A percentile compares a stretch with the other conserved stretches of the same genome.
Evolutionary conservation across 2,329 filamentous ascomycete genomes (phyloP).

Genomic region (Alternaria hordeiaustralica): DNA sequence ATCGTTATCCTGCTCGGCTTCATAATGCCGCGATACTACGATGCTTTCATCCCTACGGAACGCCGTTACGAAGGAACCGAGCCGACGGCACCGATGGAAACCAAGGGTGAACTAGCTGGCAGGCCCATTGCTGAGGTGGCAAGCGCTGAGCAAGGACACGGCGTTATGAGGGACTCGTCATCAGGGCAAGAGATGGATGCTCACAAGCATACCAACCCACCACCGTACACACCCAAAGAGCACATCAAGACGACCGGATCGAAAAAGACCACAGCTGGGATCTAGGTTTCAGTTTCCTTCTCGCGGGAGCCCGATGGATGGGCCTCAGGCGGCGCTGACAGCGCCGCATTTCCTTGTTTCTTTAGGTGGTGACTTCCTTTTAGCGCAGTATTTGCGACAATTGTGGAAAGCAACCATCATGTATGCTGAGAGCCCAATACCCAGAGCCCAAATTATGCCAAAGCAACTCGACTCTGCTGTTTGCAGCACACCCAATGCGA

Average conservation of each 20-base stretch:
- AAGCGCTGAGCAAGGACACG: conserved; percentile 13
- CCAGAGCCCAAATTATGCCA: not conserved
- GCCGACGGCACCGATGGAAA: conserved; percentile 35
- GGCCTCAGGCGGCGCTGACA: not conserved
- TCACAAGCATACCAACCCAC: conserved; percentile 6
- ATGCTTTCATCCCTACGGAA: conserved; percentile 58
- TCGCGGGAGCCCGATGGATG: not conserved
- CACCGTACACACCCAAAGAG: not conserved
- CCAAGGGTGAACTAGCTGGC: conserved; percentile 34
- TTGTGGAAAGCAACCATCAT: not conserved
- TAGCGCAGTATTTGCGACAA: not conserved
- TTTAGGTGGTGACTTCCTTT: not conserved
- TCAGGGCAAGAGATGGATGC: conserved; percentile 8
- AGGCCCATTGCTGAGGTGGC: conserved; percentile 19
- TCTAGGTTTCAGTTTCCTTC: not conserved
- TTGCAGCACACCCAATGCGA: not conserved
- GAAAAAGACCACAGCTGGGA: not conserved
- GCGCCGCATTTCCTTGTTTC: not conserved
- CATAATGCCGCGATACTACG: conserved; percentile 61
- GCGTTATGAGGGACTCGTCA: conserved; percentile 5
- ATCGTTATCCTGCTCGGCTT: conserved; percentile 57
- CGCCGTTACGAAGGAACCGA: conserved; percentile 56
- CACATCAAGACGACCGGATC: conserved; percentile 3
- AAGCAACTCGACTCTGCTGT: not conserved
- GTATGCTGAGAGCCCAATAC: not conserved